These are phyloP conservation scores for Parmelia sp. DNA, from an alignment of 495 filamentous ascomycete species.

Conservation along the genomic window DNA sequence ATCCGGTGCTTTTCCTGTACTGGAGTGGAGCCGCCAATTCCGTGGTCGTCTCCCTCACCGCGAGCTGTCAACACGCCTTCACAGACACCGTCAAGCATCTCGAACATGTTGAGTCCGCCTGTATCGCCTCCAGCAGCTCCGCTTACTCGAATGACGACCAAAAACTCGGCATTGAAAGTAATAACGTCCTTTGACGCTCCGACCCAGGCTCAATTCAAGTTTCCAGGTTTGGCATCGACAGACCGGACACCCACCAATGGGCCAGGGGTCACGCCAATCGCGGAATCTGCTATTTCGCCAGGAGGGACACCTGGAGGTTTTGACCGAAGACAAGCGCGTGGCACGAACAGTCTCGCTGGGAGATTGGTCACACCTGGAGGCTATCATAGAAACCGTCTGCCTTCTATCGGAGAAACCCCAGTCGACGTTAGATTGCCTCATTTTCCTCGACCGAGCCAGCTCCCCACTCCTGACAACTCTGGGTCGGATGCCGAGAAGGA, in stretches of 20 bases:
- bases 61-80: slow-evolving; percentile 45
- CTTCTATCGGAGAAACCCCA: slow-evolving; percentile 78
- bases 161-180: slow-evolving; percentile 81
- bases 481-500: slow-evolving; percentile 43
- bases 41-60: slow-evolving; percentile 67
- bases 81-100: slow-evolving; percentile 50
- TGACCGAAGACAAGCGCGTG: slow-evolving; percentile 37
- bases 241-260: slow-evolving; percentile 71
- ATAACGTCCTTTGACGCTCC: slow-evolving; percentile 79
- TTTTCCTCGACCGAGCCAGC: slow-evolving; percentile 36
- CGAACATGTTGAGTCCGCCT: slow-evolving; percentile 53
- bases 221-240: slow-evolving; percentile 59
- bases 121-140: slow-evolving; percentile 33
- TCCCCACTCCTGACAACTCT: slow-evolving; percentile 42
- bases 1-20: slow-evolving; percentile 89
- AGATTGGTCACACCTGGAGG: slow-evolving; percentile 67
- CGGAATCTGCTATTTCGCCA: slow-evolving; percentile 81
- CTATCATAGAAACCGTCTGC: slow-evolving; percentile 61
- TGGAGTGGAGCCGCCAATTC: slow-evolving; percentile 66
- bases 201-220: slow-evolving; percentile 51
- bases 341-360: slow-evolving; percentile 47
- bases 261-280: slow-evolving; percentile 79
- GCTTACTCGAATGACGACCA: slow-evolving; percentile 45
- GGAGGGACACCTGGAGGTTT: slow-evolving; percentile 62
- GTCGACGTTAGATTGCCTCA: slow-evolving; percentile 48